These are phyloP conservation scores for Ilex aquifolium DNA, from an alignment of 257 asterid genomes.

Conservation along the genomic window DNA sequence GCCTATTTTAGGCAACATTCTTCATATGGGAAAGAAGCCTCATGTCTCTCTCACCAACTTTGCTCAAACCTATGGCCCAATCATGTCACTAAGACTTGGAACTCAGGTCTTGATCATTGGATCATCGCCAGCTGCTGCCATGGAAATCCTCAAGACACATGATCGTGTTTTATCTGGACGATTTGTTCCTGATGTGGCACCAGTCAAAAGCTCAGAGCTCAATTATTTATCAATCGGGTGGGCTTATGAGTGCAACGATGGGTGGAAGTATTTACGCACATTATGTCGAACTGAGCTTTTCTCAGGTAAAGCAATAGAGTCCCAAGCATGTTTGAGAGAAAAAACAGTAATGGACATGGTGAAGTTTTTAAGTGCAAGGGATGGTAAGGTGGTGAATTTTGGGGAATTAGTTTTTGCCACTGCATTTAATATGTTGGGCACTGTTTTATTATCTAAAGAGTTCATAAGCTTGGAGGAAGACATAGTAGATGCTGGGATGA, in stretches of 20 bases:
- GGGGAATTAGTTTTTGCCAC: slow-evolving; percentile 24
- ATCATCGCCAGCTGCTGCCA: slow-evolving; percentile 39
- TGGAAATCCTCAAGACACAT: slow-evolving; percentile 29
- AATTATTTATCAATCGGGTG: slow-evolving; percentile 23
- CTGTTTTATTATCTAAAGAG: slow-evolving; percentile 26
- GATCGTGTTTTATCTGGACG: slow-evolving; percentile 28
- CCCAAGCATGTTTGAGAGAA: slow-evolving; percentile 18
- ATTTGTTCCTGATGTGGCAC: slow-evolving; percentile 18
- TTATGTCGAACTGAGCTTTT: slow-evolving; percentile 34
- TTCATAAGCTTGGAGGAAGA: slow-evolving; percentile 23
- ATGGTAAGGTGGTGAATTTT: slow-evolving; percentile 20
- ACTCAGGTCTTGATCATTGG: slow-evolving; percentile 27
- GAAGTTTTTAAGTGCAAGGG: slow-evolving; percentile 23
- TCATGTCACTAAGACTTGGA: slow-evolving; percentile 31
- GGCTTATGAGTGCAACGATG: slow-evolving; percentile 18
- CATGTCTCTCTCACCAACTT: slow-evolving; percentile 25
- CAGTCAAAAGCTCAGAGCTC: slow-evolving; percentile 17
- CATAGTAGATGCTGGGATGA: slow-evolving; percentile 12
- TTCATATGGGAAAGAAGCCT: slow-evolving; percentile 14
- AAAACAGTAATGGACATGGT: slow-evolving; percentile 30
- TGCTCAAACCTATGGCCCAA: slow-evolving; percentile 36
- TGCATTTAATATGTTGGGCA: slow-evolving; percentile 31
- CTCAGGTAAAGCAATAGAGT: slow-evolving; percentile 23
- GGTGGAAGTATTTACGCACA: slow-evolving; percentile 24
- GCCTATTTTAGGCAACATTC: slow-evolving; percentile 40